Conservation (phyloP, 2,329 filamentous ascomycete species). For the Davidsoniella eucalypti region DNA sequence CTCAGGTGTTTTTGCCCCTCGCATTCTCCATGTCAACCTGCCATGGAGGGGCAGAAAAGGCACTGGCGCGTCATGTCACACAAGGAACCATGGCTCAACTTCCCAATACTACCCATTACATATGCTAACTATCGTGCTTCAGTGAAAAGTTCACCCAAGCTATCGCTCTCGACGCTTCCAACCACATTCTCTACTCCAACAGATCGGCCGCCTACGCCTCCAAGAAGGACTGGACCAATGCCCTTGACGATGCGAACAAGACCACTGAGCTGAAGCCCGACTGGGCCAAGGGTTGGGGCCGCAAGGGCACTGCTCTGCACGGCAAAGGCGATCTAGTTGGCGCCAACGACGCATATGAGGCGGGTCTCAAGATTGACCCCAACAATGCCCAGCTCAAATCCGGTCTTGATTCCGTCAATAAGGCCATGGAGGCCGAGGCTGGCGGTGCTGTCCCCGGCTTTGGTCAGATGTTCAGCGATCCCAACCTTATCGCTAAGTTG, state of each 20-base stretch:
- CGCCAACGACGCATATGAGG: conserved; percentile 78
- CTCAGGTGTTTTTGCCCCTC: neutral
- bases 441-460: conserved; percentile 47
- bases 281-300: conserved; percentile 93
- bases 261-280: conserved; percentile 90
- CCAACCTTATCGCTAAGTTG: conserved; percentile 76
- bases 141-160: conserved; percentile 92
- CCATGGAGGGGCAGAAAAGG: no score
- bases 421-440: conserved; percentile 55
- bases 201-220: conserved; percentile 79
- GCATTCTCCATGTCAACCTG: neutral
- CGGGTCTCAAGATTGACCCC: conserved; percentile 85
- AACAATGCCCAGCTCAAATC: conserved; percentile 85
- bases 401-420: conserved; percentile 68
- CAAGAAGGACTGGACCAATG: conserved; percentile 71
- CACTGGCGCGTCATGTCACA: no score
- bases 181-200: conserved; percentile 98
- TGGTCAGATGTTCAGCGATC: conserved; percentile 90
- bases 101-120: no score
- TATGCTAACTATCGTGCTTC: conserved; percentile 2
- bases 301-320: conserved; percentile 82
- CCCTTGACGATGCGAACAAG: conserved; percentile 80
- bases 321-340: conserved; percentile 72
- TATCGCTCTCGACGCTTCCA: conserved; percentile 70
- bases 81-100: no score